Conservation (phyloP, 2,329 filamentous ascomycete species). For the Fusarium siculi region DNA sequence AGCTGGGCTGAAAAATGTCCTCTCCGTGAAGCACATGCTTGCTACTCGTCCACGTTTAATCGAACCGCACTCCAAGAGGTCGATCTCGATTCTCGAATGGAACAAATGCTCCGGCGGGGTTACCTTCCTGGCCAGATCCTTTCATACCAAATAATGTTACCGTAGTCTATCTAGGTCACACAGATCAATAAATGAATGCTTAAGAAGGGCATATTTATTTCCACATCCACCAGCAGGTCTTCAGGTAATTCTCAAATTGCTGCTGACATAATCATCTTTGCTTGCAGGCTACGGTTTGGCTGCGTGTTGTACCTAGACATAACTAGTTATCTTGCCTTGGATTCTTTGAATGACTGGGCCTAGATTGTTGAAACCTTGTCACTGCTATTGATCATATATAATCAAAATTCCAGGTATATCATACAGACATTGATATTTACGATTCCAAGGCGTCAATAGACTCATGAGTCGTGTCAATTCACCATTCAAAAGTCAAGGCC, state of each 20-base stretch:
- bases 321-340: neutral
- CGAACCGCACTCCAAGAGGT: neutral
- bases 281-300: neutral
- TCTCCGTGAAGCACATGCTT: conserved; percentile 27
- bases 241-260: neutral
- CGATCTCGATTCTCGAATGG: conserved; percentile 31
- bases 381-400: neutral
- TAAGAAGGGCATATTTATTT: neutral
- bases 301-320: neutral
- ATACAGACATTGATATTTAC: neutral
- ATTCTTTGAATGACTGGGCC: neutral
- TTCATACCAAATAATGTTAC: neutral
- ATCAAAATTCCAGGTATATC: neutral
- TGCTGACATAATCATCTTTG: neutral
- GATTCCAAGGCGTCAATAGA: neutral
- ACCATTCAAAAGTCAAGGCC: neutral
- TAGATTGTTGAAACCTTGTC: neutral
- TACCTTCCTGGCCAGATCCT: neutral
- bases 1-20: neutral
- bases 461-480: neutral
- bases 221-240: neutral
- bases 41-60: conserved; percentile 1
- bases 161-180: neutral
- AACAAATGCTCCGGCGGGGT: conserved; percentile 36
- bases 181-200: neutral